phyloP scores from a whole-genome alignment of 768 basidiomycete genomes.

The Mycena sanguinolenta region DNA sequence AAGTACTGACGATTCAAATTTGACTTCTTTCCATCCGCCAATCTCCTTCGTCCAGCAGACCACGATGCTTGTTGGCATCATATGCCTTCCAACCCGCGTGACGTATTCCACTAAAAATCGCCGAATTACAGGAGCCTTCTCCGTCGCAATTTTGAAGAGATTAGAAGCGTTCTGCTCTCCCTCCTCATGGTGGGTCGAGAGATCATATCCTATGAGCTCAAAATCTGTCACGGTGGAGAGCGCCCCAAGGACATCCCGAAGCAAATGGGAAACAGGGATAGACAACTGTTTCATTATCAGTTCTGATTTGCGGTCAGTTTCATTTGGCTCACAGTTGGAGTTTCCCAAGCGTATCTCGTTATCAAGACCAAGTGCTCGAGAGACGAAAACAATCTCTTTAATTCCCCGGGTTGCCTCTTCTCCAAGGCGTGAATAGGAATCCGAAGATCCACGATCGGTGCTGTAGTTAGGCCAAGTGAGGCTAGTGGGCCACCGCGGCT shows the following conservation, averaged over 20 bases:
- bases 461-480: slow-evolving; percentile 10
- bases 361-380: slow-evolving; percentile 8
- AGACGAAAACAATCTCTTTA: slow-evolving; percentile 7
- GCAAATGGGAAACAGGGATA: not conserved
- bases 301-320: too few species aligned
- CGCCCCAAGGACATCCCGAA: not conserved
- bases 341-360: not conserved
- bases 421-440: slow-evolving; percentile 16
- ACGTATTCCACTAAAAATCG: not conserved
- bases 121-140: slow-evolving; percentile 3
- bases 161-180: not conserved
- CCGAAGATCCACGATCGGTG: slow-evolving; percentile 13
- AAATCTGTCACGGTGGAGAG: slow-evolving; percentile 2
- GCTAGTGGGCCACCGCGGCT: not conserved
- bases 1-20: not conserved
- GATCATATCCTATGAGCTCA: not conserved
- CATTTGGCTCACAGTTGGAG: not conserved
- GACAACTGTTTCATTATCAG: slow-evolving; percentile 3
- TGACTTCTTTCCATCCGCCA: slow-evolving; percentile 4
- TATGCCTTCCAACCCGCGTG: too few species aligned
- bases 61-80: not conserved
- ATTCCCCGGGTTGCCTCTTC: not conserved
- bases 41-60: slow-evolving; percentile 8
- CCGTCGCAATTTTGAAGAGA: slow-evolving; percentile 5
- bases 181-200: not conserved